Evolutionary conservation across 805 yeast species (phyloP), one percentile per base, ranked within the genome.

Genomic region (Jamesozyma hellenica): DNA sequence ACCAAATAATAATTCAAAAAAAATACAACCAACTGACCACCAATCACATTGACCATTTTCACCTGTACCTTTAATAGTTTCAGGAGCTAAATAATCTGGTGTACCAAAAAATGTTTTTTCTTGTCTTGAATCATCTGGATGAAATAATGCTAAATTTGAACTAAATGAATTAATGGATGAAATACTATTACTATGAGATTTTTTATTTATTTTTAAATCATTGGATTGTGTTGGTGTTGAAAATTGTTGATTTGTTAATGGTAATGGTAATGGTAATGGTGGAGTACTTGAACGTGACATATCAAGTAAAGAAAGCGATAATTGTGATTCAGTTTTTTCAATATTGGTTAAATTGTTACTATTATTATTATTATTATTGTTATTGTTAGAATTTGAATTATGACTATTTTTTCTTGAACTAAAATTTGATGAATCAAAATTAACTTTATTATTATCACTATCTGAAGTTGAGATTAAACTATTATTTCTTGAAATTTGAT

Each of bases 21-120:
- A 62, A 11, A 92, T 86, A 60, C 97, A 90, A 0, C 99, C 99
- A 27, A 90, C 74, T 2, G 97, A 85, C 99, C 99, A 92, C 98
- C 98, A 78, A 48, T 61, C 66, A 45, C 62, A 46, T 21, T 79
- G 74, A 46, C 77, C 87, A 44, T 79, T 83, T 56, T 90, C 96
- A 0, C 83, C 81, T 1, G 71, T 68, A 30, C 96, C 97, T 32
- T 72, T 67, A 45, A 92, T 86, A 0, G 96, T 88, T 56, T 92
- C 99, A 0, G 99, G 99, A 0, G 99, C 94, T 30, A 94, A 71
- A 60, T 92, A 92, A 58, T 92, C 98, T 0, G 99, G 99, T 0
- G 99, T 92, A 0, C 99, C 99, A 26, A 87, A 95, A 52, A 90
- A 88, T 45, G 72, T 74, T 50, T 77, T 74, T 19, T 70, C 65